Evolutionary conservation across 2,329 filamentous ascomycete species (phyloP), one percentile per base, ranked within the genome.

Genomic region (Penicillium decumbens): DNA sequence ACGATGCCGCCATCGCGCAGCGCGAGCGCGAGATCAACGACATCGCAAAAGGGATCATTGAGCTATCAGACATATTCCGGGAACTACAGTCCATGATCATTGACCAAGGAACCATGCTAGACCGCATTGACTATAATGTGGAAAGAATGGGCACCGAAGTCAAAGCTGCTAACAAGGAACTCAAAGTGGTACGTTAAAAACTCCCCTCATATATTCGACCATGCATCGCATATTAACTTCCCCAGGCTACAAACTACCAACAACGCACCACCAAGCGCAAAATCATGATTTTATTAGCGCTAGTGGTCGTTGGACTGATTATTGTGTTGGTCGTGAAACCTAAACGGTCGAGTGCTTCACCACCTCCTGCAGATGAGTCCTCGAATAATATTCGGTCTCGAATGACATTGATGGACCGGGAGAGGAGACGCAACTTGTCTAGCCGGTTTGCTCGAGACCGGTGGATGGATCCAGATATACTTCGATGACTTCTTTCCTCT

Each of bases 71-170:
- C 68, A 89, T 98, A 43, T 98, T 98, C 75, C 89, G 95, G 54
- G 93, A 98, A 64, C 76, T 98, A 27, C 93, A 98, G 71, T 85
- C 80, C 41, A 97, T 98, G 91, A 89, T 95, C 60, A 91, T 95
- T 58, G 88, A 93, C 65, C 88, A 93, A 69, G 89, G 89, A 45
- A 93, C 89, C 12, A 88, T 95, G 80, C 79, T 95, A 20, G 91
- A 95, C 70, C 85, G 93, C 64, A 95, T 95, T 62, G 95, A 98
- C 71, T 98, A 96, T 74, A 98, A 98, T 63, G 90, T 98, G 45
- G 93, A 98, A 73, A 81, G 86, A 53, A 96, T 97, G 88, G 83
- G 84, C n/a, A 85, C 84, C 18, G 90, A 97, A 64, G 89, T 98
- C 50, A 95, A 95, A 67, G 88, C 80, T 18, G 93, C 93, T 3